Conservation (phyloP, 2,329 filamentous ascomycete species). For the Cytospora piceae region DNA sequence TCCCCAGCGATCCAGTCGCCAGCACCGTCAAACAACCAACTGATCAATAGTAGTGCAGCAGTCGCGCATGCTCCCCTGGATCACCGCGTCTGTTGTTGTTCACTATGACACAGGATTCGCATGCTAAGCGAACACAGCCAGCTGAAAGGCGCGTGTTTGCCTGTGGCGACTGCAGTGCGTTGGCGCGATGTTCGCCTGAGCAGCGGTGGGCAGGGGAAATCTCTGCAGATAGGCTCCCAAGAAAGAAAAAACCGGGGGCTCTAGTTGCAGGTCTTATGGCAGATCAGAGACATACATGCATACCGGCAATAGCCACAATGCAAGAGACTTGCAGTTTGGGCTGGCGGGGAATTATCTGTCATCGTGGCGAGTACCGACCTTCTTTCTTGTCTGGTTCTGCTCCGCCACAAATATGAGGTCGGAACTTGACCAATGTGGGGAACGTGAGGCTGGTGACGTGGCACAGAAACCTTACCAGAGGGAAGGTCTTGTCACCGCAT, state of each 20-base stretch:
- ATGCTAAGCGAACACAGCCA: constrained; percentile 33
- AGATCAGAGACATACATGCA: constrained; percentile 28
- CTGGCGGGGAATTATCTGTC: constrained; percentile 21
- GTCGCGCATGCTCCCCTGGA: neutral
- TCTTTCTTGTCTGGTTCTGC: constrained; percentile 35
- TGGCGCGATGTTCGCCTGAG: constrained; percentile 16
- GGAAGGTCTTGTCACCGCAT: neutral
- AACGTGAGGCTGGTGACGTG: constrained; percentile 52
- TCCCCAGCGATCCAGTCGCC: neutral
- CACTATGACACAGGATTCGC: constrained; percentile 21
- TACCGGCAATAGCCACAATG: constrained; percentile 11
- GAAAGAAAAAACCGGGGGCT: constrained; percentile 18
- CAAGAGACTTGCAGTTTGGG: constrained; percentile 25
- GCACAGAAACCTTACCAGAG: constrained; percentile 36
- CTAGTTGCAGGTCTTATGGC: constrained; percentile 24
- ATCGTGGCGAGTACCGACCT: constrained; percentile 32
- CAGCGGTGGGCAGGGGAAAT: constrained; percentile 2
- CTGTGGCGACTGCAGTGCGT: constrained; percentile 25
- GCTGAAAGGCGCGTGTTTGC: constrained; percentile 40
- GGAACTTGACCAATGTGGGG: constrained; percentile 29
- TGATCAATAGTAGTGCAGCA: neutral
- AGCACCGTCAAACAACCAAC: neutral
- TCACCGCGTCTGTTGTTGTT: neutral
- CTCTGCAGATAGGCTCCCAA: constrained; percentile 6
- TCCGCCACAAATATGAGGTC: constrained; percentile 44